Conservation (phyloP, 2,329 filamentous ascomycete species). For the Colletotrichum noveboracense region DNA sequence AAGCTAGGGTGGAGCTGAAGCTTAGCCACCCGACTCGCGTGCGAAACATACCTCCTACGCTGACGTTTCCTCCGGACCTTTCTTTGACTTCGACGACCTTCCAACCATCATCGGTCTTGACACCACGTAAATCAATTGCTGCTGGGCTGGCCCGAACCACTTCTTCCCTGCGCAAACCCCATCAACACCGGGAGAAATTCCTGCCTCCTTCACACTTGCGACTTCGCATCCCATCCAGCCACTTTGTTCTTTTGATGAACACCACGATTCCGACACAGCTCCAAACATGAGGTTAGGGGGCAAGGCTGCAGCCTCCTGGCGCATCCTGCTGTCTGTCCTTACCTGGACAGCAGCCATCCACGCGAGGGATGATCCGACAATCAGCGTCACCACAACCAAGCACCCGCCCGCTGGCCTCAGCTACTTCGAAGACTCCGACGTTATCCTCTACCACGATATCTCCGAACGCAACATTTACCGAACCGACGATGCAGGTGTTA, state of each 20-base stretch:
- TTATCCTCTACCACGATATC: constrained; percentile 76
- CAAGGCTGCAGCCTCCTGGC: constrained; percentile 52
- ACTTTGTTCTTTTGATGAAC: constrained; percentile 46
- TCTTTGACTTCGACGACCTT: constrained; percentile 14
- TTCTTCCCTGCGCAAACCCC: background rate
- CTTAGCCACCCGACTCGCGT: constrained; percentile 23
- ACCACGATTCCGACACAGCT: constrained; percentile 31
- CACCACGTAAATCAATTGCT: constrained; percentile 5
- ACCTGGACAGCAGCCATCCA: constrained; percentile 42
- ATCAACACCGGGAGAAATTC: background rate
- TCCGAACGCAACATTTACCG: constrained; percentile 71
- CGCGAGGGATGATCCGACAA: constrained; percentile 69
- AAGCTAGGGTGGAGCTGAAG: constrained; percentile 23
- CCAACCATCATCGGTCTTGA: constrained; percentile 6
- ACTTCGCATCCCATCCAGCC: background rate
- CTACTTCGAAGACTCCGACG: constrained; percentile 91
- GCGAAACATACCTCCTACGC: constrained; percentile 24
- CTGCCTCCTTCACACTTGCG: background rate
- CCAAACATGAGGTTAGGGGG: constrained; percentile 61
- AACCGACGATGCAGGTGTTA: constrained; percentile 80
- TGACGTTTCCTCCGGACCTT: constrained; percentile 19
- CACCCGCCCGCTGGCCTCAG: constrained; percentile 72
- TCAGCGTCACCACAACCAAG: constrained; percentile 70
- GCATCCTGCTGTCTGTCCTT: constrained; percentile 57
- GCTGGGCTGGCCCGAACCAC: constrained; percentile 16